Evolutionary conservation across 2,329 filamentous ascomycete species (phyloP).

Genomic region (Fusarium avenaceum): DNA sequence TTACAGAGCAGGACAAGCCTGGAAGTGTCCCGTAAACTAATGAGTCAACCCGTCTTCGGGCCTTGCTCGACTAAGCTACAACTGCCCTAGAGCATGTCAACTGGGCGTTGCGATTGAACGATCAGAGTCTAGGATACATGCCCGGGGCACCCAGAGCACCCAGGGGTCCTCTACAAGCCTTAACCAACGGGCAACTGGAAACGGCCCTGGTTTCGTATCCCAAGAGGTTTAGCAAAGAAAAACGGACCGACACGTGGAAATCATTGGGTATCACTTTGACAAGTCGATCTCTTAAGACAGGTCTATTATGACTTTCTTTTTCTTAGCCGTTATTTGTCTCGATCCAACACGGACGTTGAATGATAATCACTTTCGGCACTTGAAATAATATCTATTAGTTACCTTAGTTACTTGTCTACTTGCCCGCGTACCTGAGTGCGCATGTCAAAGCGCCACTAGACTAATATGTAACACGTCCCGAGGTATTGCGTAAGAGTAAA

Average conservation of each 20-base stretch:
- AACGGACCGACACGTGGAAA: constrained; percentile 17
- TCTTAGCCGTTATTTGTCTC: background rate
- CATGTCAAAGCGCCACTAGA: too few species aligned
- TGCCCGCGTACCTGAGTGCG: background rate
- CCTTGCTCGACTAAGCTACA: too few species aligned
- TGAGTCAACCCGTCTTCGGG: too few species aligned
- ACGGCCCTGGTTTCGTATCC: constrained; percentile 14
- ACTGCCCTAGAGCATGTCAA: background rate
- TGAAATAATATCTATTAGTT: background rate
- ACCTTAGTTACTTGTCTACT: too few species aligned
- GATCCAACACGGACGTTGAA: background rate
- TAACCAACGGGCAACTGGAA: constrained; percentile 23
- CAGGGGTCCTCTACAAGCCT: background rate
- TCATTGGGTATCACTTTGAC: constrained; percentile 26
- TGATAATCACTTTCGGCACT: background rate
- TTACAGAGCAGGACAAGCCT: too few species aligned
- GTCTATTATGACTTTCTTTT: constrained; percentile 3
- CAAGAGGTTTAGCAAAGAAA: constrained; percentile 2
- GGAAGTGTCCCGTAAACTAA: too few species aligned
- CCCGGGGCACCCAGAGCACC: background rate
- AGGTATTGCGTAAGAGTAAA: background rate
- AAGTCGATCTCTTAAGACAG: constrained; percentile 9
- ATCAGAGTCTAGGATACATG: constrained; percentile 25
- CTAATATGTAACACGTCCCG: too few species aligned
- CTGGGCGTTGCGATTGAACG: constrained; percentile 31